phyloP scores from a whole-genome alignment of 2,329 filamentous ascomycete species.

The Esteya vermicola region DNA sequence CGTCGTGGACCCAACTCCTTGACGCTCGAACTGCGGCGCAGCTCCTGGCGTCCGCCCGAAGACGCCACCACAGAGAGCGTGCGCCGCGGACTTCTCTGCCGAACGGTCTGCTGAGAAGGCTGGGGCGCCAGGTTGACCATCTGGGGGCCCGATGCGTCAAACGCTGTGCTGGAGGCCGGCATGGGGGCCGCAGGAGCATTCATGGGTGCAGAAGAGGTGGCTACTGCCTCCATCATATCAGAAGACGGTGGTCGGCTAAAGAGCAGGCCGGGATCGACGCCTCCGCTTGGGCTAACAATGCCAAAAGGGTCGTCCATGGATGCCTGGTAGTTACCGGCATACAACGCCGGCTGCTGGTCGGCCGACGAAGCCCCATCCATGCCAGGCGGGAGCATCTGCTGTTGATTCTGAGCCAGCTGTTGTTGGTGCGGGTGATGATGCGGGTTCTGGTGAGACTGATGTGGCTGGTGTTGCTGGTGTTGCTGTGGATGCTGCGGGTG shows the following conservation, averaged over 20 bases:
- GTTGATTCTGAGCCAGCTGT: conserved; percentile 21
- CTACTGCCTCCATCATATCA: conserved; percentile 28
- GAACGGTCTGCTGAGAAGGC: conserved; percentile 11
- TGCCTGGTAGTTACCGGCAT: conserved; percentile 26
- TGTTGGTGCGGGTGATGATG: conserved; percentile 5
- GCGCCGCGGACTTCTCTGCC: conserved; percentile 10
- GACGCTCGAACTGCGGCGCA: conserved; percentile 30
- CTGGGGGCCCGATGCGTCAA: conserved; percentile 9
- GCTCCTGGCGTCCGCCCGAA: conserved; percentile 18
- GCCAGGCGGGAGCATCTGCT: conserved; percentile 24
- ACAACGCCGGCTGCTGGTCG: conserved; percentile 18
- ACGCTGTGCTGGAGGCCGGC: conserved; percentile 9
- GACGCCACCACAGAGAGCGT: conserved; percentile 16
- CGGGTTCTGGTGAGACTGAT: too few relatives aligned
- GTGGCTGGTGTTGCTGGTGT: conserved; percentile 6
- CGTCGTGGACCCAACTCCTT: conserved; percentile 26
- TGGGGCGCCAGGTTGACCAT: conserved; percentile 12
- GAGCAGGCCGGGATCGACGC: conserved; percentile 46
- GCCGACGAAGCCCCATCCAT: conserved; percentile 24
- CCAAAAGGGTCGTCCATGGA: conserved; percentile 37
- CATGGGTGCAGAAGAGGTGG: conserved; percentile 11
- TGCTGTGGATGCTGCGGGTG: conserved; percentile 10
- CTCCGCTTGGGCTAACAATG: conserved; percentile 27
- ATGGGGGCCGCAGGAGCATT: background rate
- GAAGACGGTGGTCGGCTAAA: conserved; percentile 38